Conservation (phyloP, 164 flowering plant species). For the Vitis labrusca region DNA sequence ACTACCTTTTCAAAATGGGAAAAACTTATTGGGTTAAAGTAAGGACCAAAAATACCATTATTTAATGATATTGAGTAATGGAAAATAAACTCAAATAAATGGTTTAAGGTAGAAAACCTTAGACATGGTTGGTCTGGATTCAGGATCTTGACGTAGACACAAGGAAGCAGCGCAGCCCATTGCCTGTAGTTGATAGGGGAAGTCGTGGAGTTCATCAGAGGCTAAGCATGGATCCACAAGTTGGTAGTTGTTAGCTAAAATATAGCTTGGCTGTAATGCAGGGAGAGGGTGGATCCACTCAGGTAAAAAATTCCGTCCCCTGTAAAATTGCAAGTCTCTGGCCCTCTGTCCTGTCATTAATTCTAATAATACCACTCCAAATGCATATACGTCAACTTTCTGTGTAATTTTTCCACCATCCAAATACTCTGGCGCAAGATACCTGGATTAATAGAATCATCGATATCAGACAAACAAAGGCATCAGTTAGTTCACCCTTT, state of each 20-base stretch:
- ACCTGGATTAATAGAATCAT: constrained; percentile 39
- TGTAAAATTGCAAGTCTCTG: constrained; percentile 32
- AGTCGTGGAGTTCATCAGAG: constrained; percentile 25
- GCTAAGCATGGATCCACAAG: constrained; percentile 47
- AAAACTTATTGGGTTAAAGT: background rate
- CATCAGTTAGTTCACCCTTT: no score
- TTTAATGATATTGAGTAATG: background rate
- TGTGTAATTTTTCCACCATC: constrained; percentile 58
- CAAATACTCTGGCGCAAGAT: constrained; percentile 82
- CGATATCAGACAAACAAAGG: no score
- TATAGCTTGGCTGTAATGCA: constrained; percentile 27
- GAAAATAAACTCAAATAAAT: background rate
- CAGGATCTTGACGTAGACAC: constrained; percentile 61
- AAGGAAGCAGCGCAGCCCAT: constrained; percentile 61
- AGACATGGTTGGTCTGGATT: constrained; percentile 61
- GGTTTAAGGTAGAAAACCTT: constrained; percentile 37
- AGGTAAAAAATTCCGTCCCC: constrained; percentile 36
- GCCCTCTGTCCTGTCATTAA: constrained; percentile 64
- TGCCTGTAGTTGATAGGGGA: constrained; percentile 50
- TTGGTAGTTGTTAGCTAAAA: constrained; percentile 20
- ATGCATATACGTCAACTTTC: constrained; percentile 83
- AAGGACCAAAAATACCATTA: no score
- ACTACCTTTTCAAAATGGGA: background rate
- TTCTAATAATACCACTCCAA: constrained; percentile 77
- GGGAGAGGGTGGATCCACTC: constrained; percentile 46